phyloP scores from a whole-genome alignment of 805 yeast species.

The Saturnispora besseyi region DNA sequence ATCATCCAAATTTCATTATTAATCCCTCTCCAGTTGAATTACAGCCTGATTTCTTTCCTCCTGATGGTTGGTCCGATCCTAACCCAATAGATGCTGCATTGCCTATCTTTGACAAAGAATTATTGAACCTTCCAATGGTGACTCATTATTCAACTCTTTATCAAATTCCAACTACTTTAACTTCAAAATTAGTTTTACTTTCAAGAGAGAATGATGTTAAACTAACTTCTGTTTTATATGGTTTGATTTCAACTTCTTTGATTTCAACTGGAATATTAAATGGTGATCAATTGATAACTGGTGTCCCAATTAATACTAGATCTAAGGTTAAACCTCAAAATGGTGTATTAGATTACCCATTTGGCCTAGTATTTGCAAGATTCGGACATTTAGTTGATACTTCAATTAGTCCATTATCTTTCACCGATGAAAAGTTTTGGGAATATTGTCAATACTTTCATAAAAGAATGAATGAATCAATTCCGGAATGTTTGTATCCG shows the following conservation, averaged over 20 bases:
- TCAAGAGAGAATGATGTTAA: conserved; percentile 5
- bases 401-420: neutral
- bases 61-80: neutral
- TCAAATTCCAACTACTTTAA: neutral
- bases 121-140: conserved; percentile 2
- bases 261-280: neutral
- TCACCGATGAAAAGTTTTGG: conserved; percentile 1
- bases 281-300: conserved; percentile 1
- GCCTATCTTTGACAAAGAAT: neutral
- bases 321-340: neutral
- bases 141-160: conserved; percentile 3
- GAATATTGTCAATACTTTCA: conserved; percentile 6
- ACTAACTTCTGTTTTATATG: conserved; percentile 9
- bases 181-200: neutral
- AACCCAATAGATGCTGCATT: neutral
- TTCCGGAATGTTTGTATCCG: conserved; percentile 1
- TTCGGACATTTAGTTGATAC: conserved; percentile 1
- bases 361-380: conserved; percentile 11
- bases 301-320: conserved; percentile 11
- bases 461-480: neutral
- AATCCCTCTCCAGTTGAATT: conserved; percentile 3
- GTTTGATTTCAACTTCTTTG: conserved; percentile 5
- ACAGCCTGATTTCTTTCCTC: neutral
- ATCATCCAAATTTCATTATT: neutral
- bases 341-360: neutral